Percentiles rank a stretch among this genome's conserved stretches.
Conservation (phyloP, 805 yeast genomes). For the Lipomyces japonicus region DNA sequence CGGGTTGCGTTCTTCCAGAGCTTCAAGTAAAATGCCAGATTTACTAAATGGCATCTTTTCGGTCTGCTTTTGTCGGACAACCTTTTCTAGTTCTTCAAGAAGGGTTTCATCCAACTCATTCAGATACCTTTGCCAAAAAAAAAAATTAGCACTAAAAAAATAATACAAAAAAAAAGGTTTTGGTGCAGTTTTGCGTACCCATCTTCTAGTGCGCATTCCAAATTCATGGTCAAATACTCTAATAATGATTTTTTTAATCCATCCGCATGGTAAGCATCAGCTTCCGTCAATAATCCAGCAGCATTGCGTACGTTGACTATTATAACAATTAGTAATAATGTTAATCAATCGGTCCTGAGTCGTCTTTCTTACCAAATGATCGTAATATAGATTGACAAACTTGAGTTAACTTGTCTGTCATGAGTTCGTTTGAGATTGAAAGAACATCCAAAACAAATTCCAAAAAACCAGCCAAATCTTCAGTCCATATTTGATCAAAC, state of each 20-base stretch:
- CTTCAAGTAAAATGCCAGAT: slow-evolving; percentile 14
- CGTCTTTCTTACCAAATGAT: slow-evolving; percentile 52
- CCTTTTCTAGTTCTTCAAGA: slow-evolving; percentile 19
- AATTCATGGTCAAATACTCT: slow-evolving; percentile 64
- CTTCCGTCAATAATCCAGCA: slow-evolving; percentile 50
- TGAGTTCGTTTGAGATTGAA: slow-evolving; percentile 58
- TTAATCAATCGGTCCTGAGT: slow-evolving; percentile 34
- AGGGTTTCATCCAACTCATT: slow-evolving; percentile 6
- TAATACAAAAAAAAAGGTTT: not conserved
- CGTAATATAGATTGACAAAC: slow-evolving; percentile 51
- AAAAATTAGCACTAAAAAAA: not conserved
- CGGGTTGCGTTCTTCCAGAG: slow-evolving; percentile 27
- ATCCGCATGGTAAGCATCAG: slow-evolving; percentile 50
- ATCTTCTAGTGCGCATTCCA: slow-evolving; percentile 58
- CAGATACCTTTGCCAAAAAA: slow-evolving; percentile 4
- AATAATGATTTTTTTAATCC: slow-evolving; percentile 59
- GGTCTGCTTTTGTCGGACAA: slow-evolving; percentile 15
- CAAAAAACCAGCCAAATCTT: slow-evolving; percentile 44
- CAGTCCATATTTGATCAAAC: slow-evolving; percentile 39
- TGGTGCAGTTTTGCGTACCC: slow-evolving; percentile 20
- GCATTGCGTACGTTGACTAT: slow-evolving; percentile 53
- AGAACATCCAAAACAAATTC: slow-evolving; percentile 55
- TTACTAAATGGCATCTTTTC: slow-evolving; percentile 26
- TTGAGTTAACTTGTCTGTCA: slow-evolving; percentile 56
- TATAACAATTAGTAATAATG: not conserved